Percentiles rank a stretch among this genome's conserved stretches.
Conservation (phyloP, 768 basidiomycete species). For the Mycena rebaudengoi region DNA sequence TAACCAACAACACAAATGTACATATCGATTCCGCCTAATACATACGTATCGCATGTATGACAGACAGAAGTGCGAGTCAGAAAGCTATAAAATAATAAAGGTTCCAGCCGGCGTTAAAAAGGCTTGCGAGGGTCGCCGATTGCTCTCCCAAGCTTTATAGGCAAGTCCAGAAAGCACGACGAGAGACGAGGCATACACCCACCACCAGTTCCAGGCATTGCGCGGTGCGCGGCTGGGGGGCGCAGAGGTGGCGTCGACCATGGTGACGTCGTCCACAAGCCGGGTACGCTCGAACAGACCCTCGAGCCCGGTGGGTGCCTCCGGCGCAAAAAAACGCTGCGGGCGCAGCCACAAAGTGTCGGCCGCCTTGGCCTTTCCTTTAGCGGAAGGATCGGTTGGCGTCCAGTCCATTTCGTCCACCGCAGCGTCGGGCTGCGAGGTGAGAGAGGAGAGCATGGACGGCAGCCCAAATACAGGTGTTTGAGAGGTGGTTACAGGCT, state of each 20-base stretch:
- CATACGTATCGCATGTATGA: neutral
- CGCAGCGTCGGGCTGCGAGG: constrained; percentile 43
- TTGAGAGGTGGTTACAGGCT: constrained; percentile 57
- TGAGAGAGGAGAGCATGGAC: constrained; percentile 56
- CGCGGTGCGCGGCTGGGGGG: neutral
- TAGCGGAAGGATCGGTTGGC: constrained; percentile 61
- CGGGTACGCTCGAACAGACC: constrained; percentile 69
- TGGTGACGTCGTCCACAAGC: constrained; percentile 53
- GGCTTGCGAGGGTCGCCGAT: neutral
- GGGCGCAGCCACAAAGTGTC: constrained; percentile 67
- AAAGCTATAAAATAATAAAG: neutral
- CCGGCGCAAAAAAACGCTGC: constrained; percentile 81
- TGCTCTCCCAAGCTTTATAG: constrained; percentile 34
- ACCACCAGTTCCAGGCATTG: constrained; percentile 45
- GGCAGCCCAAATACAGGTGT: constrained; percentile 75
- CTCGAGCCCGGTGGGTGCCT: constrained; percentile 81
- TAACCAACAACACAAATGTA: constrained; percentile 5
- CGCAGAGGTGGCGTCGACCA: constrained; percentile 27
- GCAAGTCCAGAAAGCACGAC: constrained; percentile 36
- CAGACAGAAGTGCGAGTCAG: neutral
- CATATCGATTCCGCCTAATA: constrained; percentile 6
- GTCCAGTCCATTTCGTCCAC: constrained; percentile 81
- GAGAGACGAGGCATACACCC: constrained; percentile 40
- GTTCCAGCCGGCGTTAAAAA: neutral
- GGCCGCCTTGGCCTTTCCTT: constrained; percentile 39